These are phyloP conservation scores for Lepidopterella palustris DNA, from an alignment of 495 filamentous ascomycete species.

Conservation along the genomic window DNA sequence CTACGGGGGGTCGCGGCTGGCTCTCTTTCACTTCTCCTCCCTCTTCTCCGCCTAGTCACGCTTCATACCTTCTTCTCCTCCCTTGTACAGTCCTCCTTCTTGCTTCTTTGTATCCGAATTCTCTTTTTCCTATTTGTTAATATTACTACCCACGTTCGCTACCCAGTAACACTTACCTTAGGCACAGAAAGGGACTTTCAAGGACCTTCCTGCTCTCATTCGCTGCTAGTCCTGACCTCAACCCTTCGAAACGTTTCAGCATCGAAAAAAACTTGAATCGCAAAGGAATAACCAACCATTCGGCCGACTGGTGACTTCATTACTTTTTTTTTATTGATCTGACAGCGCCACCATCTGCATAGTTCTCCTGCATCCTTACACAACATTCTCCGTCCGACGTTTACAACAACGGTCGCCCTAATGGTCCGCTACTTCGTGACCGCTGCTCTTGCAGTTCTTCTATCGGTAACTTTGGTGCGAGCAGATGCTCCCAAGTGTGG, in stretches of 20 bases:
- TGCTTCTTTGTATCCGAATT: background rate
- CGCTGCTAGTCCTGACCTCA: background rate
- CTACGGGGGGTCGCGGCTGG: no score
- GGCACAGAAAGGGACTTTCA: background rate
- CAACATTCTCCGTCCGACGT: background rate
- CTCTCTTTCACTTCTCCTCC: background rate
- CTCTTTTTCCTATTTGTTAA: background rate
- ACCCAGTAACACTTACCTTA: background rate
- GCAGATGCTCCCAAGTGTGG: constrained; percentile 44
- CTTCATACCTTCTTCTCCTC: background rate
- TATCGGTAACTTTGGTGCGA: constrained; percentile 5
- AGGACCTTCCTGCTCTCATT: background rate
- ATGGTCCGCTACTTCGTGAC: constrained; percentile 13
- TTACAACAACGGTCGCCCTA: background rate
- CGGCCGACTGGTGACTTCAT: no score
- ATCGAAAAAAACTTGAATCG: background rate
- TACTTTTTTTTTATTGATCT: background rate
- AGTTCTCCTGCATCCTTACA: constrained; percentile 2
- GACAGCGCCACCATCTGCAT: background rate
- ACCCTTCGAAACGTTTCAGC: background rate
- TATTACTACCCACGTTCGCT: background rate
- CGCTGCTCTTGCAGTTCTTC: constrained; percentile 20
- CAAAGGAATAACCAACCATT: background rate
- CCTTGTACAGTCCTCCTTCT: background rate
- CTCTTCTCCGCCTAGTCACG: no score